phyloP scores from a whole-genome alignment of 2,329 filamentous ascomycete genomes.

The Clonostachys sp. region DNA sequence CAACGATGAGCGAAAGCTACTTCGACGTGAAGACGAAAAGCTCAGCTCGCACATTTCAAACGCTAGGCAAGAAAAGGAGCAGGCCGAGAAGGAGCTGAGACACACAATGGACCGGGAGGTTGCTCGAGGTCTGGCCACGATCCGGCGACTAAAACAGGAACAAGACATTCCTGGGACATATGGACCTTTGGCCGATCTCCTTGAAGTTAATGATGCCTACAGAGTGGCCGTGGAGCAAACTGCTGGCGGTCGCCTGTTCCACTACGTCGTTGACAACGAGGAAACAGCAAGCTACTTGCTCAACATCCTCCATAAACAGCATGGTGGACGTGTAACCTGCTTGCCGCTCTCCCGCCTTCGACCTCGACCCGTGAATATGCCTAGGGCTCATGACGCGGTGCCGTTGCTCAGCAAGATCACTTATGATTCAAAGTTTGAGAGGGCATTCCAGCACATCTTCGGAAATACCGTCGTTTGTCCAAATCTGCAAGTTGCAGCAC shows the following conservation, averaged over 20 bases:
- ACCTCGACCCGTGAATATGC: conserved; percentile 68
- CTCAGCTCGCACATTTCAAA: conserved; percentile 73
- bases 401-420: conserved; percentile 81
- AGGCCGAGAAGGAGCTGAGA: conserved; percentile 72
- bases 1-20: conserved; percentile 79
- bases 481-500: conserved; percentile 78
- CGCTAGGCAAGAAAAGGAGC: conserved; percentile 70
- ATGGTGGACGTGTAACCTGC: conserved; percentile 85
- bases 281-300: conserved; percentile 80
- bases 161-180: conserved; percentile 81
- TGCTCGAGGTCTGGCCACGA: conserved; percentile 78
- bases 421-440: conserved; percentile 73
- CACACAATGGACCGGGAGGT: conserved; percentile 89
- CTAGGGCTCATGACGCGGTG: conserved; percentile 81
- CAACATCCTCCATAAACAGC: conserved; percentile 72
- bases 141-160: conserved; percentile 77
- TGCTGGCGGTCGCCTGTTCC: conserved; percentile 87
- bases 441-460: conserved; percentile 91
- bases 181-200: conserved; percentile 88
- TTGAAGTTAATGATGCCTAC: conserved; percentile 80
- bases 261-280: conserved; percentile 92
- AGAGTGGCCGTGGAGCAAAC: conserved; percentile 88
- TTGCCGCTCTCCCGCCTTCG: conserved; percentile 85
- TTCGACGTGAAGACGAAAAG: conserved; percentile 87
- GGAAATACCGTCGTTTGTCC: conserved; percentile 93